Evolutionary conservation across 495 filamentous ascomycete genomes (phyloP).

Genomic region (Trichocladium uniseriatum): DNA sequence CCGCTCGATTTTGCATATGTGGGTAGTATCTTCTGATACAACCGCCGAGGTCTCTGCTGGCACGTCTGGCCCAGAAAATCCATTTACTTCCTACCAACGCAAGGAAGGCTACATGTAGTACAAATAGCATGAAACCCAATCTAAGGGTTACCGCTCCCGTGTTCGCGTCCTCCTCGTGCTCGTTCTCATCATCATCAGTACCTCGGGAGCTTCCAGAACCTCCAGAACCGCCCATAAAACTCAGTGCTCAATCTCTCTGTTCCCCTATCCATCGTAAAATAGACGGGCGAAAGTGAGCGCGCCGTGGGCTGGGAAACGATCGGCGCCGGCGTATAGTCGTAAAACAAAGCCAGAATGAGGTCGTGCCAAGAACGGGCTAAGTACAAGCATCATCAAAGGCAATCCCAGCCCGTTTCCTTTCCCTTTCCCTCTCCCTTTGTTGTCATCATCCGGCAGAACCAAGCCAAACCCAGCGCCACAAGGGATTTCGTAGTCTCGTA

Average conservation of each 20-base stretch:
- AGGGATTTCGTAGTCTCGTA: conserved; percentile 9
- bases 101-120: conserved; percentile 8
- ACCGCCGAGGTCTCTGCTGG: neutral
- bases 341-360: neutral
- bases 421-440: neutral
- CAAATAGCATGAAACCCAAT: conserved; percentile 9
- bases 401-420: neutral
- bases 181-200: neutral
- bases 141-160: conserved; percentile 1
- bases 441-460: conserved; percentile 5
- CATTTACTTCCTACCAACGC: conserved; percentile 6
- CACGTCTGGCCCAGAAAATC: neutral
- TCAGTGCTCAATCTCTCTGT: neutral
- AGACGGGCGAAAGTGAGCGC: neutral
- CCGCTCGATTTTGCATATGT: neutral
- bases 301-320: neutral
- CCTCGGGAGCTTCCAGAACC: neutral
- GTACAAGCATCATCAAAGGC: neutral
- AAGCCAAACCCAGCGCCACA: conserved; percentile 8
- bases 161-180: neutral
- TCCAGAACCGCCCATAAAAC: neutral
- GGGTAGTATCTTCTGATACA: too few relatives aligned
- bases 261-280: neutral
- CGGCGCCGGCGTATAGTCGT: neutral
- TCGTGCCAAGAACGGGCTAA: neutral